Evolutionary conservation across 495 filamentous ascomycete species (phyloP), one percentile per base, ranked within the genome.

Genomic region (Hyaloscypha bicolor): DNA sequence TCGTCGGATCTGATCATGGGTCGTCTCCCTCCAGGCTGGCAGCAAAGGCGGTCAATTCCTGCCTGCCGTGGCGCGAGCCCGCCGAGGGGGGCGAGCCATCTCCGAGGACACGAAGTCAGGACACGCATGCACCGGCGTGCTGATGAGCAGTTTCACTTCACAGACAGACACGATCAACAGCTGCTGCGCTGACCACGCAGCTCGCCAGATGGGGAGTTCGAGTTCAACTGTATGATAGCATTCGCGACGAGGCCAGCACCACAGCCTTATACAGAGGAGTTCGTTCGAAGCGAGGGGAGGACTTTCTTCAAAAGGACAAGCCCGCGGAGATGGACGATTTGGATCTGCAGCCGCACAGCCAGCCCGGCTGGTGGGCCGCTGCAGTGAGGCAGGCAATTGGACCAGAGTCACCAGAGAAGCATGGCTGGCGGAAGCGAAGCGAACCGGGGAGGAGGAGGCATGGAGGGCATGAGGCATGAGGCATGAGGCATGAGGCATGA

Each of bases 261-360:
- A 51, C 64, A 66, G 64, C 64, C 64, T 66, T 66, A 66, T 56
- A 66, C 53, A 66, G 12, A 66, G 25, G 39, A 52, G 64, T 9
- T 60, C 11, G 55, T 31, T 66, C 30, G 55, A 51, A 60, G 32
- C 33, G 56, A 33, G 12, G 12, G 45, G 25, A 56, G 45, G 59
- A 62, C 52, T 48, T 56, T 30, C 58, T 57, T 22, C 21, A 66
- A 60, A 37, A 8, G 45, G 56, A 60, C 64, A 62, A 62, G 33
- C 60, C 66, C 66, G 66, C 63, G 66, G 66, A 68, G 60, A 68
- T 61, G 32, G 11, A 48, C 57, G 9, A 21, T 66, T 61, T 31
- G 21, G 64, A 66, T 66, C 64, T 35, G 12, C 56, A 39, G 11
- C 29, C 8, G 29, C 16, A n/a, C n/a, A 58, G 33, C 30, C 45